Conservation (phyloP, 495 filamentous ascomycete species). For the Penicillium parvum region DNA sequence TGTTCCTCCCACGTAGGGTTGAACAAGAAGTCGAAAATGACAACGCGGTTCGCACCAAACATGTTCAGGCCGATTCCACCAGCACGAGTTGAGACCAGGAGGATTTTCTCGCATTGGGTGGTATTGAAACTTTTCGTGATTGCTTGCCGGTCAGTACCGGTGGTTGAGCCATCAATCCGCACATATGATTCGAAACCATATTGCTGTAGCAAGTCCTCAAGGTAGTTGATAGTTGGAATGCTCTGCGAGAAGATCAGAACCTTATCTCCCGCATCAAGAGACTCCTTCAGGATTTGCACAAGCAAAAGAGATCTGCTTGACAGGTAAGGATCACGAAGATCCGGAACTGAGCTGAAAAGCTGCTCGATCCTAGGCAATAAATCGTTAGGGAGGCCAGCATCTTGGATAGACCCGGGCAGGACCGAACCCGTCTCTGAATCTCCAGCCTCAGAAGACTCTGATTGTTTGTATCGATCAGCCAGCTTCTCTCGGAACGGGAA, state of each 20-base stretch:
- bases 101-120: constrained; percentile 43
- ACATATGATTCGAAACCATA: constrained; percentile 39
- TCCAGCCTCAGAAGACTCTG: neutral
- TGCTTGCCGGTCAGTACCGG: constrained; percentile 50
- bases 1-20: constrained; percentile 83
- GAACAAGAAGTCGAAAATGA: constrained; percentile 81
- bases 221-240: constrained; percentile 61
- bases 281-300: constrained; percentile 59
- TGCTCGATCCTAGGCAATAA: constrained; percentile 22
- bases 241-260: constrained; percentile 74
- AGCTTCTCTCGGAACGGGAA: constrained; percentile 56
- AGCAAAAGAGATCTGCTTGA: constrained; percentile 68
- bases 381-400: constrained; percentile 26
- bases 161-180: constrained; percentile 64
- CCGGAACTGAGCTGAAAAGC: constrained; percentile 25
- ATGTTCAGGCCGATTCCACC: constrained; percentile 84
- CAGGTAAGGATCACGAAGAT: constrained; percentile 33
- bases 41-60: constrained; percentile 75
- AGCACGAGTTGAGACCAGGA: constrained; percentile 77
- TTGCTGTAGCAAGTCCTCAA: constrained; percentile 51
- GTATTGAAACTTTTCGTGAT: constrained; percentile 64
- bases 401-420: constrained; percentile 23
- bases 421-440: neutral
- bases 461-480: constrained; percentile 14
- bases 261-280: constrained; percentile 59